Evolutionary conservation across 2,329 filamentous ascomycete genomes (phyloP).

Genomic region (Fusarium nanum): DNA sequence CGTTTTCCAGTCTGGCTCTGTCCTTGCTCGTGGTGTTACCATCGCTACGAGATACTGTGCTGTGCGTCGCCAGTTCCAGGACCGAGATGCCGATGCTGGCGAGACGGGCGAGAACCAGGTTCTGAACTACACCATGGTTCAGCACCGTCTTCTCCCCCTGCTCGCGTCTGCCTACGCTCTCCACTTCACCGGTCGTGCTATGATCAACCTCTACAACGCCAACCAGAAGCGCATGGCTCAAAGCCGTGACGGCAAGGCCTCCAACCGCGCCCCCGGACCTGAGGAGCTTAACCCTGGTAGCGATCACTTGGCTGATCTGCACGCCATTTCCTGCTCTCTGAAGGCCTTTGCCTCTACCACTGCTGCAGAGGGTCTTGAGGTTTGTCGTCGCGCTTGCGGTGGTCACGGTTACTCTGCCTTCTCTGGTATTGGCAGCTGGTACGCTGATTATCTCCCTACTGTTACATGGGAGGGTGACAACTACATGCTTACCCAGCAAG

Average conservation of each 20-base stretch:
- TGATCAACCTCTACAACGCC: constrained; percentile 79
- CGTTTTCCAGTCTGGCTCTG: constrained; percentile 77
- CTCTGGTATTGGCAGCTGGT: constrained; percentile 80
- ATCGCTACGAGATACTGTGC: constrained; percentile 81
- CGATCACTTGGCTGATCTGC: constrained; percentile 77
- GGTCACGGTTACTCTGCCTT: constrained; percentile 82
- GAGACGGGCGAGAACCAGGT: constrained; percentile 76
- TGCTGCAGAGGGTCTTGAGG: constrained; percentile 79
- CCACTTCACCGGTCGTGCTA: constrained; percentile 80
- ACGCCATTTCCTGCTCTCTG: constrained; percentile 80
- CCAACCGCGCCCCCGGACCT: constrained; percentile 69
- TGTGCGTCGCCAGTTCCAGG: constrained; percentile 81
- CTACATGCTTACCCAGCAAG: constrained; percentile 86
- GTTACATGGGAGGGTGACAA: constrained; percentile 82
- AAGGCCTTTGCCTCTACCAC: constrained; percentile 79
- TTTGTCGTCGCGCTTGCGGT: constrained; percentile 79
- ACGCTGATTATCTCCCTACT: constrained; percentile 78
- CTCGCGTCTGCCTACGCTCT: constrained; percentile 81
- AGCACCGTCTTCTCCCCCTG: constrained; percentile 77
- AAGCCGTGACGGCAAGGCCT: constrained; percentile 53
- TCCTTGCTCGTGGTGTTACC: constrained; percentile 79
- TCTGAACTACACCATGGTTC: constrained; percentile 84
- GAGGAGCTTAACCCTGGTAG: constrained; percentile 73
- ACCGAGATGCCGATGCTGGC: constrained; percentile 71
- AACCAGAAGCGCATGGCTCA: constrained; percentile 75